Base-by-base conservation (phyloP, 345 rosid species). In the Carallia brachiata region DNA sequence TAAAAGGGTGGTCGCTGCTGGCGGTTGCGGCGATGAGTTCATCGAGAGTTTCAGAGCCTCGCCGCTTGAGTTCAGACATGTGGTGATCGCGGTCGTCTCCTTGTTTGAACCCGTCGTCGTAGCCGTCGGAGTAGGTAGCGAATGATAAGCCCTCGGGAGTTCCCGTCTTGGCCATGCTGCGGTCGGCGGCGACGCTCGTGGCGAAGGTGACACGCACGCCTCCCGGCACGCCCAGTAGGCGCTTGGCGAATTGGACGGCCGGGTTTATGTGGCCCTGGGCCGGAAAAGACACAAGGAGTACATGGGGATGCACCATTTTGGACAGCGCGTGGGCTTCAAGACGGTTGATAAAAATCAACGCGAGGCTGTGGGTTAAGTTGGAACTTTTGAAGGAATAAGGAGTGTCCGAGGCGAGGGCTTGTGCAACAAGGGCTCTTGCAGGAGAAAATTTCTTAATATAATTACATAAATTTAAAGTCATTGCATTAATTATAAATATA, bases 261-360 rank as follows among this genome's bases (percentile, higher is more conserved):
- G 96, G 97, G 76, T 89, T 91, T 23, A 91, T 73, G 79, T 89
- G 96, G 61, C 97, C 97, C 72, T 85, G 91, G 0, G 81, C 83
- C 0, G 93, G 91, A 55, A 52, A 88, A 1, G 86, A 70, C 27
- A 91, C 75, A 0, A 91, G 71, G 31, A 89, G 80, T 77, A 85
- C 68, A 74, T 86, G 90, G 10, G 89, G 88, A 19, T 63, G 77
- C 10, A 50, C 54, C 64, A 30, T 59, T 23, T 9, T 23, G 2
- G 32, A 13, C 32, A 16, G 60, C 32, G 31, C 32, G 16, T 27
- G 60, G 32, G 28, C 4, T 4, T 44, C 50, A 13, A 4, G 50
- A 12, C 50, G 17, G 17, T 16, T 44, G 15, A 1, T 4, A 16
- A 3, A 10, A 44, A 44, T 4, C 50, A 2, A 4, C 17, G 3